Base-by-base conservation (phyloP, 257 asterid genomes). In the Nicotiana attenuata region DNA sequence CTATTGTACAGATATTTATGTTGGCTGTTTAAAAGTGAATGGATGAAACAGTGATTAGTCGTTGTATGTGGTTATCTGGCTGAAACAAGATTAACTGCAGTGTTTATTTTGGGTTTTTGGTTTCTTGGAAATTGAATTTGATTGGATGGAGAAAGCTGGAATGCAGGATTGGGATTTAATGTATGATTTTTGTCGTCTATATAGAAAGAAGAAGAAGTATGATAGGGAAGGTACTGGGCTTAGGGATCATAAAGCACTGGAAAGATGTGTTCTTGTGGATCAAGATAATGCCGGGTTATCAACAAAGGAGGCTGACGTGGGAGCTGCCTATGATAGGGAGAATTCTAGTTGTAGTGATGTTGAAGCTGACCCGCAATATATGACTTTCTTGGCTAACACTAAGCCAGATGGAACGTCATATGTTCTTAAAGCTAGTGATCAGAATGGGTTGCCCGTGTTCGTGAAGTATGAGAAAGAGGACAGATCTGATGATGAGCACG, bases 361-460 rank as follows among this genome's bases (percentile, higher is more conserved):
- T 63, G 84, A 71, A 29, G 5, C 2, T 10, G 90, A 88, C 73
- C 86, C 89, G 28, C 75, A 82, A 0, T 81, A 83, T 61, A 45
- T 22, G 65, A 52, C 76, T n/a, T 80, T 86, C 60, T 76, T 80
- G 81, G 67, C 56, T 29, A 59, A 55, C 10, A 33, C 79, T 11
- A 81, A 61, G 75, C 57, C 33, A 55, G 22, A 78, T 60, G 83
- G 78, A 11, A 67, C 56, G 3, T 78, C 88, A 5, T 85, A 59
- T 52, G 83, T 81, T 35, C 68, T 85, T 82, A 22, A 81, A 67
- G 65, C 50, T 41, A n/a, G 22, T 45, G 81, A 55, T 66, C 50
- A 28, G 22, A 85, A 78, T 79, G 84, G 83, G 16, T n/a, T 79
- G 31, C 26, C n/a, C 8, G 76, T 47, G 45, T 24, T 6, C 33